A percentile compares a stretch with the other conserved stretches of the same genome.
Conservation (phyloP, 306 rosid genomes). For the Citrullus mucosospermus region DNA sequence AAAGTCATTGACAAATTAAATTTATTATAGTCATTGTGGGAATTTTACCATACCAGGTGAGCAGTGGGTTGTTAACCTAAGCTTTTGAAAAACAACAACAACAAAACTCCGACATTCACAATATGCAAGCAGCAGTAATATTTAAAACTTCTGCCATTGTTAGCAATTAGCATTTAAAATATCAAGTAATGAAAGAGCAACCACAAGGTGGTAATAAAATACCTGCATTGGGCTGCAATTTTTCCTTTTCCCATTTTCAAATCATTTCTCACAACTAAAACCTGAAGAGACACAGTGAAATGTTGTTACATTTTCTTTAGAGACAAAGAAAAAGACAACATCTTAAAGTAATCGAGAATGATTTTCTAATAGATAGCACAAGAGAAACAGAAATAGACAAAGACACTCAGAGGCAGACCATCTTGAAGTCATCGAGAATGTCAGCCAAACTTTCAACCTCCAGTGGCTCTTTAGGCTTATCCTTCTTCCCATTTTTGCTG, state of each 20-base stretch:
- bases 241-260: constrained; percentile 99
- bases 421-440: constrained; percentile 69
- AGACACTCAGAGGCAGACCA: constrained; percentile 28
- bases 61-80: background rate
- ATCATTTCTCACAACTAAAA: constrained; percentile 85
- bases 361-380: constrained; percentile 29
- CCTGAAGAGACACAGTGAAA: constrained; percentile 21
- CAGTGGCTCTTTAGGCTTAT: constrained; percentile 41
- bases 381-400: background rate
- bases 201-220: background rate
- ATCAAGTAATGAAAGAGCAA: background rate
- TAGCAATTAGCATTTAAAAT: background rate
- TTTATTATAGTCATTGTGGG: background rate
- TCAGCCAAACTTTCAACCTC: constrained; percentile 71
- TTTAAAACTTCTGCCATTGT: background rate
- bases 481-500: constrained; percentile 19
- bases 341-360: constrained; percentile 62
- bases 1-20: background rate
- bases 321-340: constrained; percentile 21
- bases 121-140: background rate
- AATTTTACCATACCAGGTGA: background rate
- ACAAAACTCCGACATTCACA: background rate
- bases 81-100: background rate
- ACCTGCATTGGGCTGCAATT: constrained; percentile 98
- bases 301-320: background rate